Percentiles rank a stretch among this genome's conserved stretches.
Evolutionary conservation across 345 rosid genomes (phyloP).

Genomic region (Viola odorata): DNA sequence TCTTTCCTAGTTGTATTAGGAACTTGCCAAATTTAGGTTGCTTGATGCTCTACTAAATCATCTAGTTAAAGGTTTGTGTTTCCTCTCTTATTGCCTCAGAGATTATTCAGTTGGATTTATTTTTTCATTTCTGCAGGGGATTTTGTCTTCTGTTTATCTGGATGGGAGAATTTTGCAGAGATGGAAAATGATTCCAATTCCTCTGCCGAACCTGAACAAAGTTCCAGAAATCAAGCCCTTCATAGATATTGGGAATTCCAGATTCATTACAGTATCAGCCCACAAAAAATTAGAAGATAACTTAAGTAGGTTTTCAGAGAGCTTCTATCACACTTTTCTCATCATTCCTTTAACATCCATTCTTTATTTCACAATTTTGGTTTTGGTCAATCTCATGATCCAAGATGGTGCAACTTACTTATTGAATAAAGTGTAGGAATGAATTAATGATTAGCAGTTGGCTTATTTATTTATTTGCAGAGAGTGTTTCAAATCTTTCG

Average conservation of each 20-base stretch:
- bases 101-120: background rate
- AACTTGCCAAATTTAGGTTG: too few relatives aligned
- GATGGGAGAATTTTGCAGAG: conserved; percentile 49
- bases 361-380: background rate
- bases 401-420: background rate
- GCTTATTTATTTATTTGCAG: conserved; percentile 33
- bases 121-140: conserved; percentile 47
- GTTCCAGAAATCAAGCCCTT: conserved; percentile 33
- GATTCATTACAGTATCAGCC: conserved; percentile 16
- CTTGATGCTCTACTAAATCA: too few relatives aligned
- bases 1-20: too few relatives aligned
- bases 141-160: conserved; percentile 65
- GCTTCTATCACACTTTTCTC: background rate
- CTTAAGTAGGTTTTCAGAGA: conserved; percentile 29
- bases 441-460: background rate
- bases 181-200: conserved; percentile 80
- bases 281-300: conserved; percentile 21
- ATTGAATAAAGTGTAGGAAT: background rate
- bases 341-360: background rate
- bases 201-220: conserved; percentile 67
- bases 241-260: conserved; percentile 25
- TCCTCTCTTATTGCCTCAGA: background rate
- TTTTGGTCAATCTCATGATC: background rate
- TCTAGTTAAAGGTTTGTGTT: too few relatives aligned
- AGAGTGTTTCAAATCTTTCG: conserved; percentile 23